Evolutionary conservation across 2,329 filamentous ascomycete genomes (phyloP).

Genomic region (Incumbomyces delicatus): DNA sequence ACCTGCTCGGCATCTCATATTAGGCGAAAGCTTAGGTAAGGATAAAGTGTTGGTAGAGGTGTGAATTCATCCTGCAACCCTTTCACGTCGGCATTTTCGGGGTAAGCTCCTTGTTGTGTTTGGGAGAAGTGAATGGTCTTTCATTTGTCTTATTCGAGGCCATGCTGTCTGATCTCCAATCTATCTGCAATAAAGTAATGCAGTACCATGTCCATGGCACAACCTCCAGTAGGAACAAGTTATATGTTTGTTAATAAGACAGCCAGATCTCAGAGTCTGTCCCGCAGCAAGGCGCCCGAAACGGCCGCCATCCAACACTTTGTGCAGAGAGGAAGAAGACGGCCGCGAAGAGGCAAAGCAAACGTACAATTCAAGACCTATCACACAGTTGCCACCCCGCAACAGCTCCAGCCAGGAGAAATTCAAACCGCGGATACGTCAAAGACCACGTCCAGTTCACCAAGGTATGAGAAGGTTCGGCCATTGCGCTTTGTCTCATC

Average conservation of each 20-base stretch:
- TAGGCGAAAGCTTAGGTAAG: too few species aligned
- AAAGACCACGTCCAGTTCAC: neutral
- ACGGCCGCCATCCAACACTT: constrained; percentile 17
- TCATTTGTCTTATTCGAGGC: too few species aligned
- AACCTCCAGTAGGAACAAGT: neutral
- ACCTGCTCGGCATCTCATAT: too few species aligned
- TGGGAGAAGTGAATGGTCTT: too few species aligned
- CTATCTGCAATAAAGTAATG: neutral
- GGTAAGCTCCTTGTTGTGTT: too few species aligned
- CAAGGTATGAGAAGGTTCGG: too few species aligned
- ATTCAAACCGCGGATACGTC: neutral
- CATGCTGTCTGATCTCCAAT: neutral
- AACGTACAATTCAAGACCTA: neutral
- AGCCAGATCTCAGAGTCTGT: constrained; percentile 13
- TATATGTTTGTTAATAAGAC: constrained; percentile 20
- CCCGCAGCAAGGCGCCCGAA: constrained; percentile 15
- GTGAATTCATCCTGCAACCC: too few species aligned
- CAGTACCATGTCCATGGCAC: neutral
- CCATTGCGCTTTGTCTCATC: too few species aligned
- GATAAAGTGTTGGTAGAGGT: too few species aligned
- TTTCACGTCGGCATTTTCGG: too few species aligned
- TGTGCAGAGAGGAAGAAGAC: constrained; percentile 9
- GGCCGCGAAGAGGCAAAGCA: neutral
- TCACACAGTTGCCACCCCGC: neutral
- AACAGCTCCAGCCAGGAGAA: neutral